Percentiles rank a stretch among this genome's conserved stretches.
phyloP scores from a whole-genome alignment of 768 basidiomycete species.

The Phlebiopsis gigantea region DNA sequence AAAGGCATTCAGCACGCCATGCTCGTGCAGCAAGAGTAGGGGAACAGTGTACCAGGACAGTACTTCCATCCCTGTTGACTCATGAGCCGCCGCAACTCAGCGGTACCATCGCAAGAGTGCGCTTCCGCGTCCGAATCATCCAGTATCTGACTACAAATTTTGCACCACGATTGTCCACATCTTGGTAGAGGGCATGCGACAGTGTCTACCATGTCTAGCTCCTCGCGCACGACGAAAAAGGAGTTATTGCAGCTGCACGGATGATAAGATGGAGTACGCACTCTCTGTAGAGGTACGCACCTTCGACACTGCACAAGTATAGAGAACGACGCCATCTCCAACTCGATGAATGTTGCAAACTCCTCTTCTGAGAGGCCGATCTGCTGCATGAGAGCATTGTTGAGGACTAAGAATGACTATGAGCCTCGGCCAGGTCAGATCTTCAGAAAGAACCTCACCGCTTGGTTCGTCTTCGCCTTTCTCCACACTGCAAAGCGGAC shows the following conservation, averaged over 20 bases:
- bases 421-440: neutral
- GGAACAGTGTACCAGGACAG: conserved; percentile 43
- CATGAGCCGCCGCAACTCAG: conserved; percentile 51
- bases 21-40: neutral
- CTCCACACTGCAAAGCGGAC: conserved; percentile 47
- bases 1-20: neutral
- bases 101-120: conserved; percentile 56
- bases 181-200: conserved; percentile 44
- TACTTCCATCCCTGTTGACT: conserved; percentile 53
- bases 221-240: conserved; percentile 44
- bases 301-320: conserved; percentile 44
- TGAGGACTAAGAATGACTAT: conserved; percentile 29
- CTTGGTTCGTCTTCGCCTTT: conserved; percentile 20
- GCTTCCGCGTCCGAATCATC: conserved; percentile 27
- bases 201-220: conserved; percentile 34
- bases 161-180: conserved; percentile 58
- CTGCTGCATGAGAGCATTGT: conserved; percentile 34
- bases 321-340: conserved; percentile 36
- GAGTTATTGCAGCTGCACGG: conserved; percentile 41
- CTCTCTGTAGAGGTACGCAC: conserved; percentile 34
- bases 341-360: conserved; percentile 35
- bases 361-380: conserved; percentile 42
- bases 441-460: conserved; percentile 23
- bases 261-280: conserved; percentile 26
- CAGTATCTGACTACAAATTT: conserved; percentile 43